Conservation (phyloP, 2,329 filamentous ascomycete genomes). For the Fusarium sp. region DNA sequence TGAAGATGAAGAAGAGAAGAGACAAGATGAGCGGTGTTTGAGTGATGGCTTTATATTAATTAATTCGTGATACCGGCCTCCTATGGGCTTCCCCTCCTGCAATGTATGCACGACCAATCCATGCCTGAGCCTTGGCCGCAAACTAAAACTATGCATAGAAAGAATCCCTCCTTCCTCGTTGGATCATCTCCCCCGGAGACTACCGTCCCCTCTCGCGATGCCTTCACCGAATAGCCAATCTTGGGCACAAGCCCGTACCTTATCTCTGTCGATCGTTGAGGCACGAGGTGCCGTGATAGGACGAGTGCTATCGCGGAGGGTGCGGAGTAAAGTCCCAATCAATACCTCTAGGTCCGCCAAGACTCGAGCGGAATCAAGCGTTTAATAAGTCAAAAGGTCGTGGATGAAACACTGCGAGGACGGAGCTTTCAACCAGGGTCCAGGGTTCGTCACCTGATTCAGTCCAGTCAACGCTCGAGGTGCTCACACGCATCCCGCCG, state of each 20-base stretch:
- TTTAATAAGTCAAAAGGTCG: background rate
- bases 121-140: background rate
- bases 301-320: background rate
- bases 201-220: constrained; percentile 6
- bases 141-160: background rate
- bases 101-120: background rate
- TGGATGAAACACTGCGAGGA: background rate
- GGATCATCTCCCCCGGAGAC: constrained; percentile 17
- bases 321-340: background rate
- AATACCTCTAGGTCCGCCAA: background rate
- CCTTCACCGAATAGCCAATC: constrained; percentile 27
- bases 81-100: background rate
- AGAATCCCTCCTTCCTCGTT: constrained; percentile 32
- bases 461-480: constrained; percentile 31
- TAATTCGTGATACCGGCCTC: background rate
- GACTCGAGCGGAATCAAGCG: background rate
- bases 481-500: constrained; percentile 25
- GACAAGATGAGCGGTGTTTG: constrained; percentile 2
- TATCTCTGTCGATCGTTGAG: constrained; percentile 23
- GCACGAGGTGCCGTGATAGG: constrained; percentile 39
- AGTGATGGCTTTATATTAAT: constrained; percentile 22
- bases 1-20: background rate
- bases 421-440: background rate
- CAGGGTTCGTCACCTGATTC: background rate
- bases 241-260: constrained; percentile 9